These are phyloP conservation scores for Annulohypoxylon moriforme DNA, from an alignment of 495 filamentous ascomycete species.

Conservation along the genomic window DNA sequence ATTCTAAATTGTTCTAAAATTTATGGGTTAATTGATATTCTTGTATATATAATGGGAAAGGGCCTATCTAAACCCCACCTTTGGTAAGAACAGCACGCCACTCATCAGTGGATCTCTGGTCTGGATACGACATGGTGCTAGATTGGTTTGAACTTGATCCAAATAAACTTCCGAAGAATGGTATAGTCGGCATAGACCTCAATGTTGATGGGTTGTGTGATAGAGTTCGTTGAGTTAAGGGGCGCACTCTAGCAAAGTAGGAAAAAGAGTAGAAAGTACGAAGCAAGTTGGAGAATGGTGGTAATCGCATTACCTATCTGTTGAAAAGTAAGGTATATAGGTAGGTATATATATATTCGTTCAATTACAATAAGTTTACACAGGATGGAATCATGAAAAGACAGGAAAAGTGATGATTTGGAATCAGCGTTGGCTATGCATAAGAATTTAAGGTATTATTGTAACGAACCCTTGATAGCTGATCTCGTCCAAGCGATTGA, in stretches of 20 bases:
- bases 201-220: constrained; percentile 39
- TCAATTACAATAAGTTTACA: background rate
- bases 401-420: constrained; percentile 16
- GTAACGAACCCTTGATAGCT: constrained; percentile 20
- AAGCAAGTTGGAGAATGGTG: constrained; percentile 60
- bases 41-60: constrained; percentile 12
- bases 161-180: constrained; percentile 85
- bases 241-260: constrained; percentile 48
- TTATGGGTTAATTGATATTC: constrained; percentile 22
- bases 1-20: constrained; percentile 89
- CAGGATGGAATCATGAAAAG: constrained; percentile 10
- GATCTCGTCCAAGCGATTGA: constrained; percentile 10
- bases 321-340: background rate
- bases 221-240: constrained; percentile 26
- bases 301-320: constrained; percentile 65
- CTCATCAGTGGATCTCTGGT: constrained; percentile 81
- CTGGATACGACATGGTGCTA: constrained; percentile 76
- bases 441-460: background rate
- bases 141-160: constrained; percentile 62
- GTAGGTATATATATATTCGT: constrained; percentile 4
- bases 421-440: constrained; percentile 30
- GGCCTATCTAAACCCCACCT: constrained; percentile 61
- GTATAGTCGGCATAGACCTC: constrained; percentile 74
- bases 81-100: constrained; percentile 86
- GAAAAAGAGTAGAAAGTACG: constrained; percentile 60